These are phyloP conservation scores for Talaromyces proteolyticus DNA, from an alignment of 495 filamentous ascomycete species.

Conservation along the genomic window DNA sequence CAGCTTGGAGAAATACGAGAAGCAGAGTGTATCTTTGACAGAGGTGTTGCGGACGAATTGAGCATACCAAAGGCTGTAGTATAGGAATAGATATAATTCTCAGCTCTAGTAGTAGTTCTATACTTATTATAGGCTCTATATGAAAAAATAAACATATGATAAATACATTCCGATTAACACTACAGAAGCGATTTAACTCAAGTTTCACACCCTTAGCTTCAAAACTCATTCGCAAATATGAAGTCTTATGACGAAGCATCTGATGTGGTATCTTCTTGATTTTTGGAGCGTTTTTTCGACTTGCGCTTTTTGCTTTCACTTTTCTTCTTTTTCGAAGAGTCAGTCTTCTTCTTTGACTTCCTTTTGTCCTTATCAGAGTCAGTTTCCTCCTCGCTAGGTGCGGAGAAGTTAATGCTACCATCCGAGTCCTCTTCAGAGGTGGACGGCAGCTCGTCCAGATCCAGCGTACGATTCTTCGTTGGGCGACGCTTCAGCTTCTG, in stretches of 20 bases:
- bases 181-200: neutral
- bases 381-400: neutral
- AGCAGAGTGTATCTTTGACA: conserved; percentile 64
- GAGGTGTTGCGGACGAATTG: conserved; percentile 43
- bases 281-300: neutral
- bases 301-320: neutral
- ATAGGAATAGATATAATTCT: no score
- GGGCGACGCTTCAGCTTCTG: neutral
- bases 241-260: neutral
- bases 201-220: neutral
- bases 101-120: neutral
- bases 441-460: neutral
- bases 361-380: neutral
- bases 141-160: neutral
- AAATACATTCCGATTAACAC: neutral
- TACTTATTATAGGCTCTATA: no score
- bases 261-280: neutral
- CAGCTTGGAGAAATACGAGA: conserved; percentile 72
- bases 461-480: neutral
- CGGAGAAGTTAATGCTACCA: neutral
- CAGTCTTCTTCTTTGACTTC: neutral
- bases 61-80: no score
- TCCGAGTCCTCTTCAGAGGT: neutral
- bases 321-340: neutral
- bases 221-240: neutral